Evolutionary conservation across 306 rosid species (phyloP), one percentile per base, ranked within the genome.

Genomic region (Cicer cuneatum): DNA sequence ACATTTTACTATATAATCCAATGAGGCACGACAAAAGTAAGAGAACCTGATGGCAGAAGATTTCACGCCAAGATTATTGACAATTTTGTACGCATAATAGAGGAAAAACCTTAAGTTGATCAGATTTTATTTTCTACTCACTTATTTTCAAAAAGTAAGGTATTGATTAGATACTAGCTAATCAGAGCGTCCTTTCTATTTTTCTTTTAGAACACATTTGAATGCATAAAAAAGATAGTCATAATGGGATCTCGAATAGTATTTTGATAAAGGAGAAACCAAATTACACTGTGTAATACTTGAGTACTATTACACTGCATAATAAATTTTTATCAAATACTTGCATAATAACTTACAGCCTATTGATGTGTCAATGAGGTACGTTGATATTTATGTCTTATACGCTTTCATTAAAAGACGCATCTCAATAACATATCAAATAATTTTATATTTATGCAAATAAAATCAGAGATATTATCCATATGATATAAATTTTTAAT

Each of bases 11-110:
- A 93, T 86, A 63, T 93, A 93, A 76, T 93, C 98, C 84, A 93
- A 72, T 10, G 98, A 82, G 65, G 98, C 98, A 33, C 98, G 97
- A 72, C 96, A 90, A 81, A 90, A 93, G 76, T 93, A 93, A 73
- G 91, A 82, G 87, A 93, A 93, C 85, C 98, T 93, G 86, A 73
- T 64, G 71, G 64, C 70, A 79, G 58, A 72, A 77, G 51, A 76
- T 33, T 60, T 52, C 42, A 60, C 47, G 53, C 67, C 79, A 80
- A 75, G 43, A 54, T 59, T 69, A 48, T 61, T 46, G 48, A 73
- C 48, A 73, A 60, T 53, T 73, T 3, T 69, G 70, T 60, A 75
- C 16, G 41, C 60, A 69, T 65, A 56, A 37, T 57, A 35, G 37
- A 65, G 59, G 37, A 54, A 71, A 42, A 84, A 35, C 41, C 80